Conservation (phyloP, 495 filamentous ascomycete species). For the Platismatia glauca region DNA sequence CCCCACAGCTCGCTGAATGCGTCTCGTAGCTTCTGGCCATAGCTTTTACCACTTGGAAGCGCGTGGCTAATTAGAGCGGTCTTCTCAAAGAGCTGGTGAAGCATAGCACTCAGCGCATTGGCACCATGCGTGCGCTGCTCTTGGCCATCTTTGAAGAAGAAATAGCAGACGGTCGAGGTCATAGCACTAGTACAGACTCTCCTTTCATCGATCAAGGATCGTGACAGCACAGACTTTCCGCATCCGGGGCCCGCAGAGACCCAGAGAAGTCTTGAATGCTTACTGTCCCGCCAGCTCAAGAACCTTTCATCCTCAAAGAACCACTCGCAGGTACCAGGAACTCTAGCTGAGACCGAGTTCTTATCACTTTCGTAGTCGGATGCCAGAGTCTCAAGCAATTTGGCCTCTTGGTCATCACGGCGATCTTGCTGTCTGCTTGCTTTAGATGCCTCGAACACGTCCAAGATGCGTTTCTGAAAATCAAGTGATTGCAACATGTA, state of each 20-base stretch:
- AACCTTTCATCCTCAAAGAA: slow-evolving; percentile 30
- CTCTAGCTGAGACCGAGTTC: slow-evolving; percentile 12
- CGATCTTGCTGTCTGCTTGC: slow-evolving; percentile 4
- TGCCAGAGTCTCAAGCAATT: slow-evolving; percentile 25
- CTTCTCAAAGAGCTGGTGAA: slow-evolving; percentile 38
- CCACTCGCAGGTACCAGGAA: slow-evolving; percentile 33
- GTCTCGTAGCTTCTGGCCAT: slow-evolving; percentile 29
- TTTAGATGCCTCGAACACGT: slow-evolving; percentile 2
- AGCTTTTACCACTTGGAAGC: slow-evolving; percentile 24
- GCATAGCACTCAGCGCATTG: slow-evolving; percentile 32
- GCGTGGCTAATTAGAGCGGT: slow-evolving; percentile 26
- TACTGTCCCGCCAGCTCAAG: slow-evolving; percentile 25
- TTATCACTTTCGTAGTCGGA: slow-evolving; percentile 30
- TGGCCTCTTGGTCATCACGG: slow-evolving; percentile 21
- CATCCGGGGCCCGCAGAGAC: slow-evolving; percentile 41
- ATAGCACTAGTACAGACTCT: slow-evolving; percentile 25
- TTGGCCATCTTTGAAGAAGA: slow-evolving; percentile 40
- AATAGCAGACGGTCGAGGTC: slow-evolving; percentile 32
- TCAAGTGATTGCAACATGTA: background rate
- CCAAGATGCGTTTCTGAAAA: slow-evolving; percentile 10
- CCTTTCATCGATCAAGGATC: slow-evolving; percentile 30
- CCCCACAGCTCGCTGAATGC: slow-evolving; percentile 36
- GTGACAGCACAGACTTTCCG: slow-evolving; percentile 38
- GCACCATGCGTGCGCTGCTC: slow-evolving; percentile 29
- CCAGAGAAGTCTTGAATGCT: slow-evolving; percentile 33